A percentile compares a stretch with the other conserved stretches of the same genome.
phyloP scores from a whole-genome alignment of 2,329 filamentous ascomycete species.

The Talaromyces piceae region DNA sequence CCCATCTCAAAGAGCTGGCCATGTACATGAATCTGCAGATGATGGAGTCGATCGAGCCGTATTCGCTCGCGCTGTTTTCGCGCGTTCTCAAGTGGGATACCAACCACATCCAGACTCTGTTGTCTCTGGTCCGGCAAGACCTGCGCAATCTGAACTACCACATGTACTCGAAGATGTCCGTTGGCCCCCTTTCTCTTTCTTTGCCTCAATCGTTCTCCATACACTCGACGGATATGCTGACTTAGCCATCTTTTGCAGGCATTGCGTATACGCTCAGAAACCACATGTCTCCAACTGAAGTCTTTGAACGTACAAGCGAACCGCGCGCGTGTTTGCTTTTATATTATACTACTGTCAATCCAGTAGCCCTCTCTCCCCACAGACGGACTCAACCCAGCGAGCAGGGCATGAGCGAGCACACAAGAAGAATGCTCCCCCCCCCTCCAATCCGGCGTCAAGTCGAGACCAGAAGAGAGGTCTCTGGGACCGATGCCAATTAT shows the following conservation, averaged over 20 bases:
- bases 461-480: neutral
- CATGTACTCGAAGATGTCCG: conserved; percentile 10
- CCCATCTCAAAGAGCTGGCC: conserved; percentile 14
- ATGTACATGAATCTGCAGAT: conserved; percentile 15
- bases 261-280: conserved; percentile 11
- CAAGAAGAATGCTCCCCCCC: too few relatives aligned
- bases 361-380: neutral
- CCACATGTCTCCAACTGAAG: conserved; percentile 18
- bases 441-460: neutral
- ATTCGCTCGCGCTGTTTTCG: conserved; percentile 19
- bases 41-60: conserved; percentile 18
- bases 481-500: too few relatives aligned
- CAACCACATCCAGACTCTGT: conserved; percentile 3
- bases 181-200: neutral
- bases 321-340: neutral
- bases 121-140: conserved; percentile 4
- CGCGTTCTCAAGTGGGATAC: conserved; percentile 20
- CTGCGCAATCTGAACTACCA: conserved; percentile 12
- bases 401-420: neutral
- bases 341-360: neutral
- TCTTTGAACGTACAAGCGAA: too few relatives aligned
- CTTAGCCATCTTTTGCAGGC: neutral
- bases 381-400: too few relatives aligned
- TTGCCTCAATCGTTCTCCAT: too few relatives aligned
- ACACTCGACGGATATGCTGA: neutral